phyloP scores from a whole-genome alignment of 306 rosid genomes.

The Lupinus albus region DNA sequence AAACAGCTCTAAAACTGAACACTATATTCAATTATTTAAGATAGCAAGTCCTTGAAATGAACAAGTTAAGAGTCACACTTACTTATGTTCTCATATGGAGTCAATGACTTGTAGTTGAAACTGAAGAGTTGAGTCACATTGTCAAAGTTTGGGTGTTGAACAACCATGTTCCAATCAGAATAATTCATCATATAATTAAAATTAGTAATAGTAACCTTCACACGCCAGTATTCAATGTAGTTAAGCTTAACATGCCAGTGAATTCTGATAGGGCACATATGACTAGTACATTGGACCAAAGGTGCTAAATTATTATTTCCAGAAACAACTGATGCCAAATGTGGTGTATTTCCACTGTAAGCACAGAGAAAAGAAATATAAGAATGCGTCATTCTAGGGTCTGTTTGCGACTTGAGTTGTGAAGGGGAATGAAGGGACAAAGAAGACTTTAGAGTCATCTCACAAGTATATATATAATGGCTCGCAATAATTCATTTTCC shows the following conservation, averaged over 20 bases:
- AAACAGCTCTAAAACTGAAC: background rate
- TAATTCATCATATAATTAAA: slow-evolving; percentile 85
- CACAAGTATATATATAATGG: too few species aligned
- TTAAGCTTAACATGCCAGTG: slow-evolving; percentile 91
- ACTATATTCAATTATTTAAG: background rate
- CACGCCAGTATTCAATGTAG: slow-evolving; percentile 87
- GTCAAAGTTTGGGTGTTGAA: slow-evolving; percentile 86
- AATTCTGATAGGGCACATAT: slow-evolving; percentile 87
- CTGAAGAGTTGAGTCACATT: slow-evolving; percentile 79
- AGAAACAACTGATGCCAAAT: slow-evolving; percentile 72
- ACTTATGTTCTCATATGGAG: slow-evolving; percentile 74
- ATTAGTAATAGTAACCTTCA: slow-evolving; percentile 74
- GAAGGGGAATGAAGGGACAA: too few species aligned
- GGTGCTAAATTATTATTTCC: slow-evolving; percentile 54
- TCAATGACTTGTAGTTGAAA: slow-evolving; percentile 73
- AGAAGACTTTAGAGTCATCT: too few species aligned
- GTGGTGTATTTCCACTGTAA: slow-evolving; percentile 61
- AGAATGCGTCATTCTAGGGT: too few species aligned
- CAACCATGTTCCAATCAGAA: slow-evolving; percentile 81
- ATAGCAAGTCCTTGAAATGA: background rate
- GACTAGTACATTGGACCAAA: slow-evolving; percentile 77
- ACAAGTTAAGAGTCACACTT: slow-evolving; percentile 41
- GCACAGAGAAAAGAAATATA: slow-evolving; percentile 27
- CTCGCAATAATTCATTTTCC: too few species aligned
- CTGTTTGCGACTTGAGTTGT: too few species aligned